phyloP scores from a whole-genome alignment of 768 basidiomycete genomes.

The Kwoniella dejecticola region DNA sequence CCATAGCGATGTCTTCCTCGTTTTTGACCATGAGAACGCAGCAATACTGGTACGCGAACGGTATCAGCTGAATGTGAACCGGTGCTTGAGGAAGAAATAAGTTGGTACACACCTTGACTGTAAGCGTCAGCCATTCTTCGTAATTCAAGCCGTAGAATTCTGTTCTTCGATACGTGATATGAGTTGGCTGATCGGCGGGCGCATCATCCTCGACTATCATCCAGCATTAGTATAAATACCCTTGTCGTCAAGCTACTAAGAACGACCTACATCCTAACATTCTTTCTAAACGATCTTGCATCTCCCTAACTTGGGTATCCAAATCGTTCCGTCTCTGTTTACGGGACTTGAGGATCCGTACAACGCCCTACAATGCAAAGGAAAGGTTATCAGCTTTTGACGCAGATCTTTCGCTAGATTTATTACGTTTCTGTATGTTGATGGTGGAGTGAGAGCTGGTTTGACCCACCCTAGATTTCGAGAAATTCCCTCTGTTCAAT shows the following conservation, averaged over 20 bases:
- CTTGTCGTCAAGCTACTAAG: too few relatives aligned
- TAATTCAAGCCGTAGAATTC: conserved; percentile 79
- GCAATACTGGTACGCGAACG: conserved; percentile 42
- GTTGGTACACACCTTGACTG: conserved; percentile 73
- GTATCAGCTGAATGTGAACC: not conserved
- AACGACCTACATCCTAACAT: conserved; percentile 50
- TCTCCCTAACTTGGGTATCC: conserved; percentile 50
- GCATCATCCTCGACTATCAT: conserved; percentile 39
- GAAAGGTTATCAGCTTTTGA: not conserved
- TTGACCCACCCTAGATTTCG: conserved; percentile 68
- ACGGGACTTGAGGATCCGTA: conserved; percentile 20
- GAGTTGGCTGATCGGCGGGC: conserved; percentile 31
- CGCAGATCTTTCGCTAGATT: too few relatives aligned
- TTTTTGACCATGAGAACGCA: conserved; percentile 52
- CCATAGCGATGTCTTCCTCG: conserved; percentile 50
- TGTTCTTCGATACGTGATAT: conserved; percentile 60
- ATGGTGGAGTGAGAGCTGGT: not conserved
- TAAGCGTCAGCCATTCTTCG: conserved; percentile 79
- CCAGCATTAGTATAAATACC: too few relatives aligned
- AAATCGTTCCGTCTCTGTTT: conserved; percentile 42
- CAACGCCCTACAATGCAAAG: conserved; percentile 28
- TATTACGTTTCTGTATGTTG: too few relatives aligned
- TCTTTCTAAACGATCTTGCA: conserved; percentile 55
- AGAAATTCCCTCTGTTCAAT: conserved; percentile 80
- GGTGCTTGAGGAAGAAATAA: not conserved